phyloP scores from a whole-genome alignment of 1,284 basidiomycete species.

The Erythrobasidium hasegawianum region DNA sequence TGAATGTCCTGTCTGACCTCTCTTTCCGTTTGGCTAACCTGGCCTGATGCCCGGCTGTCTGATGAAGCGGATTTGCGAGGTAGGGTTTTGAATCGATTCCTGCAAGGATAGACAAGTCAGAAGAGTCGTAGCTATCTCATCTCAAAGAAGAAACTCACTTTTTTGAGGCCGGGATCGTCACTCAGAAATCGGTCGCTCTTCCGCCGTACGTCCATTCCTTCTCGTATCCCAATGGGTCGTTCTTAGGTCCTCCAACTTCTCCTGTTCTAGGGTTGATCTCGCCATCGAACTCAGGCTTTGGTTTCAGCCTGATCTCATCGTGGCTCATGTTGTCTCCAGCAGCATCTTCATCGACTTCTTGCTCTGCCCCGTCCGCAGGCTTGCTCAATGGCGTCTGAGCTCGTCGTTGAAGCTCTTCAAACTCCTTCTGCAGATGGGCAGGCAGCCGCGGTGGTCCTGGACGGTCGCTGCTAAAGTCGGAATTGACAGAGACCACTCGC shows the following conservation, averaged over 20 bases:
- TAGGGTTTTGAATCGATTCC: too few species aligned
- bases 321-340: slow-evolving; percentile 40
- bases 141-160: too few species aligned
- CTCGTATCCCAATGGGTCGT: slow-evolving; percentile 53
- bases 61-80: too few species aligned
- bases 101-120: too few species aligned
- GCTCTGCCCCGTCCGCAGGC: not conserved
- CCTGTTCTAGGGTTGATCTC: slow-evolving; percentile 57
- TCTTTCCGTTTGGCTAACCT: too few species aligned
- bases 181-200: slow-evolving; percentile 36
- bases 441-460: slow-evolving; percentile 50
- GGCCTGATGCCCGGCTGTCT: too few species aligned
- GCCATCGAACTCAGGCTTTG: slow-evolving; percentile 54
- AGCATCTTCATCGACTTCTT: not conserved
- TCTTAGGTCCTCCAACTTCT: slow-evolving; percentile 57
- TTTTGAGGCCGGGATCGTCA: too few species aligned
- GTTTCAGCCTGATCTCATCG: slow-evolving; percentile 49
- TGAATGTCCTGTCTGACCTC: too few species aligned
- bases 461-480: slow-evolving; percentile 37
- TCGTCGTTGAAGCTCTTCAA: slow-evolving; percentile 48
- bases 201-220: slow-evolving; percentile 38
- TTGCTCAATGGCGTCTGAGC: slow-evolving; percentile 24
- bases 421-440: slow-evolving; percentile 50
- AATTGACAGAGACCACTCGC: slow-evolving; percentile 4
- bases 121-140: too few species aligned